These are phyloP conservation scores for Aspergillus eucalypticola DNA, from an alignment of 2,329 filamentous ascomycete species.

Conservation along the genomic window DNA sequence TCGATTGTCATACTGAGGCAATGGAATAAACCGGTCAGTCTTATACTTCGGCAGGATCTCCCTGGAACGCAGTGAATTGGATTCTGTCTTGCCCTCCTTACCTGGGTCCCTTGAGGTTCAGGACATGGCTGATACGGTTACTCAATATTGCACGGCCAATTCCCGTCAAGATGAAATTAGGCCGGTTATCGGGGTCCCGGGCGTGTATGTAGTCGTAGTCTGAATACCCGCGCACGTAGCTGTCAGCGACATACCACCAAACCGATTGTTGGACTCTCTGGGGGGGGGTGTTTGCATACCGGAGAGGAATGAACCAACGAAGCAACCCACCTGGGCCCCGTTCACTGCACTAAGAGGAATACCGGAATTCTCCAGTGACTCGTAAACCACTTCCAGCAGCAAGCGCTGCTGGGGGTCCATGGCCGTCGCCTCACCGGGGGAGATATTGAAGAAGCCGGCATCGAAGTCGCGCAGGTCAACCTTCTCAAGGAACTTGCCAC, in stretches of 20 bases:
- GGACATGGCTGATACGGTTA: conserved; percentile 38
- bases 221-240: background rate
- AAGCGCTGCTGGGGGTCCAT: conserved; percentile 31
- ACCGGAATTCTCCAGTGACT: conserved; percentile 32
- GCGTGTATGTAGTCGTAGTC: conserved; percentile 25
- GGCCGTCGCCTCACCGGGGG: conserved; percentile 30
- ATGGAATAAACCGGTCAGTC: background rate
- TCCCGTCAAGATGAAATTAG: conserved; percentile 18
- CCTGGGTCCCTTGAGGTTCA: conserved; percentile 37
- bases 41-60: background rate
- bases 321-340: conserved; percentile 29
- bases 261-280: background rate
- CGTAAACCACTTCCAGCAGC: conserved; percentile 42
- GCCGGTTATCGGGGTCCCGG: conserved; percentile 18
- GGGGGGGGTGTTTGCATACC: background rate
- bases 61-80: no score
- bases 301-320: conserved; percentile 12
- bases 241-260: background rate
- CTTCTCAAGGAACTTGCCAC: background rate
- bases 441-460: conserved; percentile 27
- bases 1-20: conserved; percentile 36
- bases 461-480: conserved; percentile 19
- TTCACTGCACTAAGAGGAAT: conserved; percentile 16
- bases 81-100: background rate
- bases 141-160: conserved; percentile 32